phyloP scores from a whole-genome alignment of 2,329 filamentous ascomycete species.

The Cephalotrichum gorgonifer region DNA sequence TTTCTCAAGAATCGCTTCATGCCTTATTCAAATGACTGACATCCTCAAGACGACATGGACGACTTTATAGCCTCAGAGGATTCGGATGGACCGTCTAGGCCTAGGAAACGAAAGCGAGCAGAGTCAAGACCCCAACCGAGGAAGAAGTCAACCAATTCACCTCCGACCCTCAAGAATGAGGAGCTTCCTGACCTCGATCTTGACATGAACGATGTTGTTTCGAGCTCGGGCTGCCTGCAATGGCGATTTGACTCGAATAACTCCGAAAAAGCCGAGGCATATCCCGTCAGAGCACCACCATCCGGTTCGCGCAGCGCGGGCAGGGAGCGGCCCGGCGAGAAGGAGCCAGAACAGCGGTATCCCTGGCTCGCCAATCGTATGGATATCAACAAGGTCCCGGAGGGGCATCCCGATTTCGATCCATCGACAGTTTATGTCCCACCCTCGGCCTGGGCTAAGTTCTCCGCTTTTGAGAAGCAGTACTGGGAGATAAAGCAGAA shows the following conservation, averaged over 20 bases:
- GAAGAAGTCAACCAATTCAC: conserved; percentile 51
- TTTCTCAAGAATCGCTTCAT: neutral
- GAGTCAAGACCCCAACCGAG: conserved; percentile 37
- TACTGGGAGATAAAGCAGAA: conserved; percentile 99
- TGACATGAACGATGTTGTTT: conserved; percentile 37
- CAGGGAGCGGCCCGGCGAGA: conserved; percentile 64
- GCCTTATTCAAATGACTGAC: neutral
- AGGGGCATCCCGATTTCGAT: conserved; percentile 79
- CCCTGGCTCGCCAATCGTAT: conserved; percentile 78
- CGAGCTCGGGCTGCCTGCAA: conserved; percentile 36
- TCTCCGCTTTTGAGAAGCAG: conserved; percentile 93
- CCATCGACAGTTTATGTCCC: conserved; percentile 87
- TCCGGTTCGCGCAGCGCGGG: conserved; percentile 15
- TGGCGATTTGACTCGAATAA: conserved; percentile 59
- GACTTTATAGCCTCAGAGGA: conserved; percentile 86
- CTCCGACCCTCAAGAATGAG: conserved; percentile 25
- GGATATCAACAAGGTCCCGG: conserved; percentile 74
- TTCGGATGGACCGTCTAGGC: conserved; percentile 47
- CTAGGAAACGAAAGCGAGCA: conserved; percentile 69
- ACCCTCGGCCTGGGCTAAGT: conserved; percentile 65
- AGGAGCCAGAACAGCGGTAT: conserved; percentile 78
- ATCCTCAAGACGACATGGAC: conserved; percentile 55
- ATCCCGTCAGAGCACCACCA: conserved; percentile 1
- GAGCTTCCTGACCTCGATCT: conserved; percentile 39
- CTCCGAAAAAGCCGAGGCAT: conserved; percentile 17